Percentiles rank a stretch among this genome's conserved stretches.
Evolutionary conservation across 2,329 filamentous ascomycete species (phyloP).

Genomic region (Neoscytalidium dimidiatum): DNA sequence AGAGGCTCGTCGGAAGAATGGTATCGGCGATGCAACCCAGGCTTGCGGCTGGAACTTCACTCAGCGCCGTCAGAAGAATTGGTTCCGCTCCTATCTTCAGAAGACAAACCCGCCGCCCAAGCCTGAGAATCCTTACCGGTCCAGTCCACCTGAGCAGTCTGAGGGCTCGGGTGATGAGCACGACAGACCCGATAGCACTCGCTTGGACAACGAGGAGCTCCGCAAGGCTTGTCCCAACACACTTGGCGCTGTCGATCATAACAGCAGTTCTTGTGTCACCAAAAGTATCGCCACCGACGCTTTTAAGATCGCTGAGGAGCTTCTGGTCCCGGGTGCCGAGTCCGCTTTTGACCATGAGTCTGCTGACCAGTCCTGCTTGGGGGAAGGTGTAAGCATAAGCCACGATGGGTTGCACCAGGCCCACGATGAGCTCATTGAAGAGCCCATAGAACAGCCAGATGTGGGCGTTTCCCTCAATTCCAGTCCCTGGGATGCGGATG

Average conservation of each 20-base stretch:
- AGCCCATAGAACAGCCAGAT: too few species aligned
- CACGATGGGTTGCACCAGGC: too few species aligned
- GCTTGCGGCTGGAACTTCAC: conserved; percentile 40
- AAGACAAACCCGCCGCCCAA: neutral
- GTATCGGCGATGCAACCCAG: conserved; percentile 41
- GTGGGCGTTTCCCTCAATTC: neutral
- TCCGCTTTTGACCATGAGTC: too few species aligned
- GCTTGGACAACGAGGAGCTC: too few species aligned
- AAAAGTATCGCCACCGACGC: too few species aligned
- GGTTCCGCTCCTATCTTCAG: conserved; percentile 34
- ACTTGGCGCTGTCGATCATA: neutral
- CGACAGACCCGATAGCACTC: too few species aligned
- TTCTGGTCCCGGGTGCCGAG: too few species aligned
- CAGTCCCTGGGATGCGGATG: neutral
- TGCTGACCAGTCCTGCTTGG: too few species aligned
- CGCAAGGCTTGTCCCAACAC: neutral
- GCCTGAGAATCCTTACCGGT: neutral
- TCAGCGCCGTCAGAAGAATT: conserved; percentile 38
- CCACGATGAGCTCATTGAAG: too few species aligned
- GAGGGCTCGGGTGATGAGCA: neutral
- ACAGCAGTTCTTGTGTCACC: too few species aligned
- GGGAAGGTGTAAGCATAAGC: too few species aligned
- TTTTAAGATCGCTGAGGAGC: too few species aligned
- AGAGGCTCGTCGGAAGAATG: conserved; percentile 30
- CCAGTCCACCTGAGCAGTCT: neutral